These are phyloP conservation scores for Primulina eburnea DNA, from an alignment of 257 asterid genomes.

Conservation along the genomic window DNA sequence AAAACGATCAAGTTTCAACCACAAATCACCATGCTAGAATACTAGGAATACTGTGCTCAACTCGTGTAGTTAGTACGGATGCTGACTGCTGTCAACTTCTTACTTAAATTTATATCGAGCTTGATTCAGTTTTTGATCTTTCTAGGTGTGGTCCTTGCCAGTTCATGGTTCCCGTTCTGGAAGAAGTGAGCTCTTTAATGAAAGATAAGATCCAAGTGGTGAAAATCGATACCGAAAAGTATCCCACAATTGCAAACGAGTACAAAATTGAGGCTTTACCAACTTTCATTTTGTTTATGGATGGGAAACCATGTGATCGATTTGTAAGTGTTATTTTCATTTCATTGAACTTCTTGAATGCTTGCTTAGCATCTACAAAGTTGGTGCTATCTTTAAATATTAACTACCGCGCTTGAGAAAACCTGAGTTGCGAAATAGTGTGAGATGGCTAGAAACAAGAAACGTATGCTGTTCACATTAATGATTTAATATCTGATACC, in stretches of 20 bases:
- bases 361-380: not conserved
- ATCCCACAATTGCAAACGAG: slow-evolving; percentile 70
- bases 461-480: not conserved
- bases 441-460: not conserved
- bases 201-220: slow-evolving; percentile 75
- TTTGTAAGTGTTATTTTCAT: slow-evolving; percentile 60
- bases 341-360: slow-evolving; percentile 15
- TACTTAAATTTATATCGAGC: not conserved
- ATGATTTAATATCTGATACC: slow-evolving; percentile 9
- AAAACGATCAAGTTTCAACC: not conserved
- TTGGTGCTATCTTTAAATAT: not conserved
- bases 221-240: slow-evolving; percentile 91
- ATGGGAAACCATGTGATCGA: slow-evolving; percentile 81
- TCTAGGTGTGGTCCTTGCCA: slow-evolving; percentile 99
- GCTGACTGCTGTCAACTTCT: not conserved
- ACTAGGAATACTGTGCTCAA: not conserved
- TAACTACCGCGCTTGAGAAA: not conserved
- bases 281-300: slow-evolving; percentile 84
- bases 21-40: not conserved
- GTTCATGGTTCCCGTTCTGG: slow-evolving; percentile 86
- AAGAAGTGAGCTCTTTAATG: slow-evolving; percentile 62
- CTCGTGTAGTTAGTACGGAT: not conserved
- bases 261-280: slow-evolving; percentile 86
- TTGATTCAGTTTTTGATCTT: slow-evolving; percentile 13
- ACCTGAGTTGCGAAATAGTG: not conserved